A percentile compares a stretch with the other conserved stretches of the same genome.
Conservation (phyloP, 208 protist genomes). For the Trypanosoma lewisi region DNA sequence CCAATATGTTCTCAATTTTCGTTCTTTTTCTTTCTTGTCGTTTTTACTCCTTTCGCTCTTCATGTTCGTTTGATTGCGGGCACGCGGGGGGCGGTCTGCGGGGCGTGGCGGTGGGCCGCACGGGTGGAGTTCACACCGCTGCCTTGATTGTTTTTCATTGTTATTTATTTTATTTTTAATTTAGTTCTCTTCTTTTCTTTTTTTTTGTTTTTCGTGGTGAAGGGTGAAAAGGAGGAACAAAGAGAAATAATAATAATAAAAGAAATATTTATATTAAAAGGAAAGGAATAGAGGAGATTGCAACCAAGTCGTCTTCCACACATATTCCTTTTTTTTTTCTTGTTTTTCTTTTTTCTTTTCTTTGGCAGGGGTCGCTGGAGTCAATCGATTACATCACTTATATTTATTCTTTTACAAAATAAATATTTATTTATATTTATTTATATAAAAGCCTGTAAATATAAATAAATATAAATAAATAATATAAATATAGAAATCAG, state of each 20-base stretch:
- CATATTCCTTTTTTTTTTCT: not conserved
- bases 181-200: too few relatives aligned
- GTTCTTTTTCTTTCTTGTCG: constrained; percentile 19
- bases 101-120: not conserved
- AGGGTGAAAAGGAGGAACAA: too few relatives aligned
- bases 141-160: not conserved
- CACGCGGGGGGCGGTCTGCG: not conserved
- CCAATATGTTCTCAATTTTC: constrained; percentile 5
- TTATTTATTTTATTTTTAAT: too few relatives aligned
- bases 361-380: too few relatives aligned
- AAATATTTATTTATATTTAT: not conserved
- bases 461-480: not conserved
- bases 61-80: not conserved
- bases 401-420: not conserved
- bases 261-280: too few relatives aligned
- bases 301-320: too few relatives aligned
- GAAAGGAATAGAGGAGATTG: too few relatives aligned
- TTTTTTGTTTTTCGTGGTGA: too few relatives aligned
- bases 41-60: constrained; percentile 14
- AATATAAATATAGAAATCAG: not conserved
- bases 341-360: not conserved
- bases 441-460: not conserved
- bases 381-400: too few relatives aligned
- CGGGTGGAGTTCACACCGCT: not conserved
- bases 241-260: too few relatives aligned